phyloP scores from a whole-genome alignment of 768 basidiomycete species.

The Rhodotorula paludigena region DNA sequence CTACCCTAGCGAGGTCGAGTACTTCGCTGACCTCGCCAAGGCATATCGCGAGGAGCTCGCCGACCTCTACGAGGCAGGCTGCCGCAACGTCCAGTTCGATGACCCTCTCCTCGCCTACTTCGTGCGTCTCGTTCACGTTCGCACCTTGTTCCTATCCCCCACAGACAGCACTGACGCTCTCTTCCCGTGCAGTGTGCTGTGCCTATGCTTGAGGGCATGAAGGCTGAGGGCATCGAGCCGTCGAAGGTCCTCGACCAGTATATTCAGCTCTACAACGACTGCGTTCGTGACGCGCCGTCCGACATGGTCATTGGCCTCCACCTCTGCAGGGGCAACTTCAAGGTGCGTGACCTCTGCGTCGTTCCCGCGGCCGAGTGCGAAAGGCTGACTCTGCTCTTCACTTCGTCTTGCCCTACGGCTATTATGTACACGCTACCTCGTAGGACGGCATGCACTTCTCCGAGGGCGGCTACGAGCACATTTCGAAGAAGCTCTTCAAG shows the following conservation, averaged over 20 bases:
- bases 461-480: slow-evolving; percentile 44
- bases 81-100: slow-evolving; percentile 53
- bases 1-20: slow-evolving; percentile 60
- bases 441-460: slow-evolving; percentile 41
- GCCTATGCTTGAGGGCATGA: slow-evolving; percentile 57
- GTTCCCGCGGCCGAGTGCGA: too few relatives aligned
- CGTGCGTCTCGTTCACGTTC: slow-evolving; percentile 2
- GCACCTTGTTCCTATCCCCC: neutral
- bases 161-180: slow-evolving; percentile 51
- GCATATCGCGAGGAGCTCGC: slow-evolving; percentile 54
- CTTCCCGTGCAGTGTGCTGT: slow-evolving; percentile 55
- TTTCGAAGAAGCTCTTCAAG: slow-evolving; percentile 44
- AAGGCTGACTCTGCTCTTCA: too few relatives aligned
- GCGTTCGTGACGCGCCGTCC: slow-evolving; percentile 34
- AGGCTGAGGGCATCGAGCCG: slow-evolving; percentile 58
- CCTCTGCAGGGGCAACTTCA: slow-evolving; percentile 43
- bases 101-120: slow-evolving; percentile 59
- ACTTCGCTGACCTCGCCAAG: slow-evolving; percentile 54
- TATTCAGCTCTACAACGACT: slow-evolving; percentile 57
- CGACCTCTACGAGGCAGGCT: slow-evolving; percentile 53
- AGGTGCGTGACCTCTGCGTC: neutral
- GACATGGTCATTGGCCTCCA: slow-evolving; percentile 45
- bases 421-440: too few relatives aligned
- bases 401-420: too few relatives aligned
- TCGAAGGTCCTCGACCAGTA: slow-evolving; percentile 63